Conservation (phyloP, 352 stramenopile species). For the Phytophthora cactorum region DNA sequence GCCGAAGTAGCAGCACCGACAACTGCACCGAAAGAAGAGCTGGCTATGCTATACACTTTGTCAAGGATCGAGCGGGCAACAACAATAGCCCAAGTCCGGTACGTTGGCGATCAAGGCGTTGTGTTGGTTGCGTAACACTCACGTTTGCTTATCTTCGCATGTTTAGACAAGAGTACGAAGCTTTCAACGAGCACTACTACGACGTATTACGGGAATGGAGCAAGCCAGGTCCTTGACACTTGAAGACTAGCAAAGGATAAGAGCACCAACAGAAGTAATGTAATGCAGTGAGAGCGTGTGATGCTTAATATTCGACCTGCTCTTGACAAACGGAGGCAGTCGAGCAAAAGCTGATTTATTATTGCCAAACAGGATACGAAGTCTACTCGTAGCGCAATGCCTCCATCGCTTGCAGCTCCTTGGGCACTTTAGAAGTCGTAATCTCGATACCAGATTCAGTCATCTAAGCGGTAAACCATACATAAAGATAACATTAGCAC, state of each 20-base stretch:
- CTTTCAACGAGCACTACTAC: conserved; percentile 56
- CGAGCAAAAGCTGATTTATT: too few relatives aligned
- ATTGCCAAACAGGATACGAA: too few relatives aligned
- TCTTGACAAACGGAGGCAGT: too few relatives aligned
- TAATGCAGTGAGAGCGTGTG: not conserved
- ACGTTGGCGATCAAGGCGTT: conserved; percentile 4
- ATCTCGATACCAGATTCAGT: conserved; percentile 78
- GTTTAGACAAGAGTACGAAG: conserved; percentile 49
- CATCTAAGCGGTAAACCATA: conserved; percentile 50
- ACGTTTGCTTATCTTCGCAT: conserved; percentile 10
- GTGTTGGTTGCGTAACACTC: not conserved
- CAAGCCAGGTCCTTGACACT: conserved; percentile 28
- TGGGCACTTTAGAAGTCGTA: conserved; percentile 69
- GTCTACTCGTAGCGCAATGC: conserved; percentile 52
- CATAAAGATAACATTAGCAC: conserved; percentile 8
- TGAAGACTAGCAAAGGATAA: conserved; percentile 10
- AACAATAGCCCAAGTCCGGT: conserved; percentile 41
- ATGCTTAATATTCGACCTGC: not conserved
- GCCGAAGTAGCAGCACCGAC: not conserved
- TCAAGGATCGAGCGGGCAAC: conserved; percentile 38
- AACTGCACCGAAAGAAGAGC: conserved; percentile 9
- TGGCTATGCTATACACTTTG: conserved; percentile 26
- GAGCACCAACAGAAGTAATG: not conserved
- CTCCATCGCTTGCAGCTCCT: conserved; percentile 75
- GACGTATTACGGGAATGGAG: conserved; percentile 57